A percentile compares a stretch with the other conserved stretches of the same genome.
Conservation (phyloP, 768 basidiomycete genomes). For the Mycena latifolia region DNA sequence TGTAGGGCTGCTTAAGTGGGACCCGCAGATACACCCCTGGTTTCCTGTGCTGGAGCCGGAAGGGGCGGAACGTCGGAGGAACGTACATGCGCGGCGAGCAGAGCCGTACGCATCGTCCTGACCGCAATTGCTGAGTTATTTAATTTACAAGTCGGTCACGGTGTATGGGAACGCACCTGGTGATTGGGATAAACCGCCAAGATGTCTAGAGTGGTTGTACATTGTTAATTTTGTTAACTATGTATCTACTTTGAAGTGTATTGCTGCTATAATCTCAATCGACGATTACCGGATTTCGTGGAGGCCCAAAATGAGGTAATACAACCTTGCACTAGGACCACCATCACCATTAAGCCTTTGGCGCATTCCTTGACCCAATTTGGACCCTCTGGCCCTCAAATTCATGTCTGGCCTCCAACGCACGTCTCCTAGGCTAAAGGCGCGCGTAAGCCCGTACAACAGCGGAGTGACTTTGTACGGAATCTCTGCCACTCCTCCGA, state of each 20-base stretch:
- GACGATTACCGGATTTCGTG: too few relatives aligned
- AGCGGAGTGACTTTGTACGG: constrained; percentile 57
- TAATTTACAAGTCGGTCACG: too few relatives aligned
- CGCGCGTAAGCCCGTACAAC: constrained; percentile 59
- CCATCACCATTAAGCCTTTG: neutral
- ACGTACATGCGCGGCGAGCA: constrained; percentile 17
- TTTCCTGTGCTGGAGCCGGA: constrained; percentile 54
- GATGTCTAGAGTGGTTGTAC: too few relatives aligned
- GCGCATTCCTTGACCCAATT: neutral
- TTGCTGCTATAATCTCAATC: neutral
- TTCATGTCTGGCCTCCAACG: constrained; percentile 42
- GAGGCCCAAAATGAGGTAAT: too few relatives aligned
- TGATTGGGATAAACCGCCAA: too few relatives aligned
- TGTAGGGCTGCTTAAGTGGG: constrained; percentile 58
- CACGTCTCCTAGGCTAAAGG: constrained; percentile 47
- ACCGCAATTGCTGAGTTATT: too few relatives aligned
- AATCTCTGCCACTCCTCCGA: constrained; percentile 34
- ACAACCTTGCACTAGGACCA: neutral
- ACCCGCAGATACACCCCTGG: constrained; percentile 62
- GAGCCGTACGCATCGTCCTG: constrained; percentile 7
- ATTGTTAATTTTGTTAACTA: too few relatives aligned
- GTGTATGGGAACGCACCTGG: too few relatives aligned
- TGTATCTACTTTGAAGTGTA: neutral
- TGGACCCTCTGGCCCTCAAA: constrained; percentile 46
- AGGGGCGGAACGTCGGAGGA: constrained; percentile 35